Evolutionary conservation across 2,329 filamentous ascomycete species (phyloP).

Genomic region (Aspergillus sp.): DNA sequence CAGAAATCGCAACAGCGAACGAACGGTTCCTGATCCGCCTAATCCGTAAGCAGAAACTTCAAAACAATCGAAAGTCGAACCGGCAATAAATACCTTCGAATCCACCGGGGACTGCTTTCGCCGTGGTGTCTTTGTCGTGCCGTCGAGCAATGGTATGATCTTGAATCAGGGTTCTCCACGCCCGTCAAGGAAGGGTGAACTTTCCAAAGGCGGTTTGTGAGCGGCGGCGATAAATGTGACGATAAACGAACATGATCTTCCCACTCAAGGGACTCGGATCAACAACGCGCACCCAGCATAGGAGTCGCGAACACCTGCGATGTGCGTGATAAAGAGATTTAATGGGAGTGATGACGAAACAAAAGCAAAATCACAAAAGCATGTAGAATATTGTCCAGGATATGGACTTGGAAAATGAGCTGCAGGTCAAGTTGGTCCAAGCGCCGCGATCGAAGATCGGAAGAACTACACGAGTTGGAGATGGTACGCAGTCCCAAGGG

Average conservation of each 20-base stretch:
- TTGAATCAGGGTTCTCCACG: background rate
- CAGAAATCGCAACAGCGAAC: background rate
- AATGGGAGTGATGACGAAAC: too few species aligned
- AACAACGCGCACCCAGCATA: background rate
- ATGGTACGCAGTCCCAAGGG: too few species aligned
- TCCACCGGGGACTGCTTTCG: background rate
- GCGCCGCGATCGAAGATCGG: too few species aligned
- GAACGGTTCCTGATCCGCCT: background rate
- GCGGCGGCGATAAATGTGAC: slow-evolving; percentile 2
- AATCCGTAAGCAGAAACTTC: background rate
- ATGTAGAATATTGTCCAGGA: background rate
- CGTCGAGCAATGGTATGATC: too few species aligned
- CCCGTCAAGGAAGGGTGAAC: slow-evolving; percentile 4
- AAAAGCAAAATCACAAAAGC: too few species aligned
- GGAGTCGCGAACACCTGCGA: background rate
- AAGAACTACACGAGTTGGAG: too few species aligned
- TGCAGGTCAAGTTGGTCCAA: too few species aligned
- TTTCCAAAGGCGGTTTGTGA: slow-evolving; percentile 1
- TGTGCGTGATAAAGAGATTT: background rate
- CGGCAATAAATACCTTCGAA: background rate
- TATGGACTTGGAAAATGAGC: too few species aligned
- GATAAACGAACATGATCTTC: slow-evolving; percentile 11
- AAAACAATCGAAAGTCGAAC: background rate
- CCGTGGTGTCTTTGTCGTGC: too few species aligned
- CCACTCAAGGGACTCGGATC: slow-evolving; percentile 1